Percentiles rank a stretch among this genome's conserved stretches.
These are phyloP conservation scores for Venturia aucupariae DNA, from an alignment of 2,329 filamentous ascomycete genomes.

Conservation along the genomic window DNA sequence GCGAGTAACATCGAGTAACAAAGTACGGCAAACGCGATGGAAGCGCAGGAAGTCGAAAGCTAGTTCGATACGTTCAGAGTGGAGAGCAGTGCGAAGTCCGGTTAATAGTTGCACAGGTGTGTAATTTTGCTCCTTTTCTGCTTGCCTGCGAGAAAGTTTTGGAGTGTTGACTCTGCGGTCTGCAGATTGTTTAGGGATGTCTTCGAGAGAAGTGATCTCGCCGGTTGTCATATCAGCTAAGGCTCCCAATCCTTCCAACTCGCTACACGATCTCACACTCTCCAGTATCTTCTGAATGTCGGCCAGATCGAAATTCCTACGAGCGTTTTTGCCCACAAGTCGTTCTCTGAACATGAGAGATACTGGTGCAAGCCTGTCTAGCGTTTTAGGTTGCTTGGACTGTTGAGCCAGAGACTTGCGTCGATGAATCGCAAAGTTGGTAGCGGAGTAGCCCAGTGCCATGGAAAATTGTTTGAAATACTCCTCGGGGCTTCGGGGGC, in stretches of 20 bases:
- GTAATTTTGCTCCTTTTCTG: neutral
- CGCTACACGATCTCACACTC: neutral
- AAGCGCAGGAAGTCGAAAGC: neutral
- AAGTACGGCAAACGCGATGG: neutral
- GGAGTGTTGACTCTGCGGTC: neutral
- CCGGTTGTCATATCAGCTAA: neutral
- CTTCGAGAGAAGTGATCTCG: neutral
- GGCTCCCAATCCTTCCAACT: neutral
- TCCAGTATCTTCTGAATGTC: neutral
- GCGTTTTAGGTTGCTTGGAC: neutral
- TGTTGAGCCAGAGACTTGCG: neutral
- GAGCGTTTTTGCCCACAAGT: neutral
- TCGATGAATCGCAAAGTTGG: neutral
- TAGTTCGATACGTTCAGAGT: neutral
- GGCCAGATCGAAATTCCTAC: neutral
- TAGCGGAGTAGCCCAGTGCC: neutral
- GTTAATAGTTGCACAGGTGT: neutral
- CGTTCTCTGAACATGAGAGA: neutral
- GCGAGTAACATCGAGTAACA: neutral
- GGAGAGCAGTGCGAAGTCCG: neutral
- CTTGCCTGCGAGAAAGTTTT: neutral
- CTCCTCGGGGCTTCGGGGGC: neutral
- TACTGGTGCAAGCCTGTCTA: neutral
- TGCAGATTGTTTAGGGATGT: neutral
- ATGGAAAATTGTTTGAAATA: neutral